phyloP scores from a whole-genome alignment of 2,329 filamentous ascomycete genomes.

The Colletotrichum plurivorum region DNA sequence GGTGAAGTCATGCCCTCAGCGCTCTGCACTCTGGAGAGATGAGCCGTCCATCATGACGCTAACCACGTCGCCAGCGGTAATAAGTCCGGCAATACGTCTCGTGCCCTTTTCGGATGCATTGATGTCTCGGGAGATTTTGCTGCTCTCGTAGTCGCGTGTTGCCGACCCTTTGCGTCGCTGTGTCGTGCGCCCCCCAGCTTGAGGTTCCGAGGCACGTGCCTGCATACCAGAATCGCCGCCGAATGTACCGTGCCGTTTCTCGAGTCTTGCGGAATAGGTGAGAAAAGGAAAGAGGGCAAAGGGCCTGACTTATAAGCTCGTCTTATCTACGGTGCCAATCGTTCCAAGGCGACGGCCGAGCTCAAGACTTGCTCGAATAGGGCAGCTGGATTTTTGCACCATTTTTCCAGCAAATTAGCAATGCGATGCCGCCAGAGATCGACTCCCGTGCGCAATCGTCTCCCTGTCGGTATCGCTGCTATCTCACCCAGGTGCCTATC shows the following conservation, averaged over 20 bases:
- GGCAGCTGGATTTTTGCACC: slow-evolving; percentile 40
- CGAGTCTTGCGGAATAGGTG: background rate
- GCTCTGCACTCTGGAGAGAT: background rate
- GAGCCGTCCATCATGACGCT: slow-evolving; percentile 25
- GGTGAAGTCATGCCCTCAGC: slow-evolving; percentile 32
- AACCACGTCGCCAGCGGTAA: slow-evolving; percentile 12
- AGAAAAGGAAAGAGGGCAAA: background rate
- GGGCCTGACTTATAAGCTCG: slow-evolving; percentile 28
- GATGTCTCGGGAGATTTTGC: background rate
- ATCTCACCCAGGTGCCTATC: slow-evolving; percentile 13
- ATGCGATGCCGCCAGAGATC: slow-evolving; percentile 38
- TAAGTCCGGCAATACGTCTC: slow-evolving; percentile 12
- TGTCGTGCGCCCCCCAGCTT: background rate
- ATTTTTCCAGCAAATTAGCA: slow-evolving; percentile 37
- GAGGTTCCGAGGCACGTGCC: background rate
- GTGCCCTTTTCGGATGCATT: slow-evolving; percentile 13
- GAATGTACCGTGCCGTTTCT: background rate
- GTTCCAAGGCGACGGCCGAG: slow-evolving; percentile 19
- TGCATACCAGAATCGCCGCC: background rate
- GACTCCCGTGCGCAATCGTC: slow-evolving; percentile 37
- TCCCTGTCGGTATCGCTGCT: slow-evolving; percentile 37
- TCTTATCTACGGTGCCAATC: slow-evolving; percentile 37
- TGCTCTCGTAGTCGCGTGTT: background rate
- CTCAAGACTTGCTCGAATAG: slow-evolving; percentile 33
- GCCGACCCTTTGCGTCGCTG: background rate